phyloP scores from a whole-genome alignment of 805 yeast species.

The Jamesozyma gamospora region DNA sequence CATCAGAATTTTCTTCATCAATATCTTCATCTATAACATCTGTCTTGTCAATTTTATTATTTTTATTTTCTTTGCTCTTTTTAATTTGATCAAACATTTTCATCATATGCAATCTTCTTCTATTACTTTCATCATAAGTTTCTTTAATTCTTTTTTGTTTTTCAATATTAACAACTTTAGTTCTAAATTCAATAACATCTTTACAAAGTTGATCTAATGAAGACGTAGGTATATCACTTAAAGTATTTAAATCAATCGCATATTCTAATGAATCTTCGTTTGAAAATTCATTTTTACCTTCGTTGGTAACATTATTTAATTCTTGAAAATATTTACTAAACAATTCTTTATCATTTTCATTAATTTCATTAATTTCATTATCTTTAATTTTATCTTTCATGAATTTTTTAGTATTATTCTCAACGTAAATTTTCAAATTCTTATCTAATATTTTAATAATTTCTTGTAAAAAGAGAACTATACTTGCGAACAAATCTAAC shows the following conservation, averaged over 20 bases:
- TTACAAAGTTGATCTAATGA: constrained; percentile 27
- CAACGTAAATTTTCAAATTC: constrained; percentile 8
- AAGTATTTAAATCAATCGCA: constrained; percentile 20
- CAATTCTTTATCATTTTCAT: background rate
- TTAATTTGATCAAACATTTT: constrained; percentile 22
- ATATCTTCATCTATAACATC: constrained; percentile 11
- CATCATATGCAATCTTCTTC: constrained; percentile 19
- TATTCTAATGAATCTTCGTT: constrained; percentile 12
- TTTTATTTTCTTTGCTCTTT: constrained; percentile 4
- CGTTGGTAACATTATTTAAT: background rate
- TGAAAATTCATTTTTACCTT: background rate
- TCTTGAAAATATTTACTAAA: background rate
- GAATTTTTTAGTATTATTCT: constrained; percentile 13
- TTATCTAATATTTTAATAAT: background rate
- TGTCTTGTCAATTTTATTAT: background rate
- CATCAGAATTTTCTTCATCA: constrained; percentile 5
- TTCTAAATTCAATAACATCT: constrained; percentile 46
- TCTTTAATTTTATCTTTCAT: constrained; percentile 6
- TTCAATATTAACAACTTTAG: constrained; percentile 44
- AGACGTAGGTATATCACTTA: constrained; percentile 24
- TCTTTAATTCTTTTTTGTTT: constrained; percentile 40
- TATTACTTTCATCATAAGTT: constrained; percentile 19
- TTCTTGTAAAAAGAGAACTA: background rate
- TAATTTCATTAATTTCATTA: background rate
- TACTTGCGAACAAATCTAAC: background rate